Evolutionary conservation across 1,284 basidiomycete species (phyloP).

Genomic region (Sanghuangporus sanghuang): DNA sequence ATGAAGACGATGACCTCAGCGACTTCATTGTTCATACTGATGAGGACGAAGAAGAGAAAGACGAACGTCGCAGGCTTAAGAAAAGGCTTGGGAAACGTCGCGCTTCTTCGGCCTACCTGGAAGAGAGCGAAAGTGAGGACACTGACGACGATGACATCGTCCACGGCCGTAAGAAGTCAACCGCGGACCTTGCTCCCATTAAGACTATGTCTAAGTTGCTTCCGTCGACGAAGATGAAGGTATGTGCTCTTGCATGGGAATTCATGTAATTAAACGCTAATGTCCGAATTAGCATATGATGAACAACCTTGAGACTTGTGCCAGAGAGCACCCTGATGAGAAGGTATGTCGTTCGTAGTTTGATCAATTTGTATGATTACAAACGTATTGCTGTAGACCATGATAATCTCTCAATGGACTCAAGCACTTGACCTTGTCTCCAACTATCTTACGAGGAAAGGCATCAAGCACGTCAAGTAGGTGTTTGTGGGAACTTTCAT

Average conservation of each 20-base stretch:
- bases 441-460: conserved; percentile 44
- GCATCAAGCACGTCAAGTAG: conserved; percentile 48
- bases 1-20: conserved; percentile 29
- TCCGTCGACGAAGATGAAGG: conserved; percentile 64
- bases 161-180: conserved; percentile 29
- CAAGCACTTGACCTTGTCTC: conserved; percentile 49
- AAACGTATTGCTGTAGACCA: conserved; percentile 30
- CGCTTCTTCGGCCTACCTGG: conserved; percentile 34
- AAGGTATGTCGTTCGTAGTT: conserved; percentile 36
- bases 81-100: conserved; percentile 28
- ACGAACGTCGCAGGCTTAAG: conserved; percentile 33
- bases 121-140: conserved; percentile 32
- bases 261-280: neutral
- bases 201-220: conserved; percentile 45
- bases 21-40: conserved; percentile 51
- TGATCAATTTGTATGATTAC: conserved; percentile 2
- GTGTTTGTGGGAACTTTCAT: conserved; percentile 17
- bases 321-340: conserved; percentile 45
- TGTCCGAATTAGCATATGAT: conserved; percentile 44
- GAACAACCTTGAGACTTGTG: conserved; percentile 36
- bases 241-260: conserved; percentile 22
- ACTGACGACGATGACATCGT: conserved; percentile 37
- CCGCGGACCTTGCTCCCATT: conserved; percentile 23
- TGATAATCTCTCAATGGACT: conserved; percentile 62
- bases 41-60: conserved; percentile 42